Evolutionary conservation across 164 flowering plant genomes (phyloP).

Genomic region (Dillenia turbinata): DNA sequence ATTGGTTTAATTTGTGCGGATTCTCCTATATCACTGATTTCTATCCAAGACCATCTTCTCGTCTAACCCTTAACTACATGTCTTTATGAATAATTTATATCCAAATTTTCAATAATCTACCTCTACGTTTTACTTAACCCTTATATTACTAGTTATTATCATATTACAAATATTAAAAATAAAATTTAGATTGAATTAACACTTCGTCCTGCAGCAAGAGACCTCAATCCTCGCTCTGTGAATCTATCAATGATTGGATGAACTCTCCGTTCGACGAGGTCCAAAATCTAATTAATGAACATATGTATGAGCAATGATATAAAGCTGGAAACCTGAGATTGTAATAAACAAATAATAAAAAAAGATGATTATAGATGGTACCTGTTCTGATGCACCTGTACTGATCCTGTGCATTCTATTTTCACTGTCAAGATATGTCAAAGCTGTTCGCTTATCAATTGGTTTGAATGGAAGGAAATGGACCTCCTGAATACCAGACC

Average conservation of each 20-base stretch:
- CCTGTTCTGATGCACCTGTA: conserved; percentile 89
- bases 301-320: conserved; percentile 3
- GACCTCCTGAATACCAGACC: conserved; percentile 58
- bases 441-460: conserved; percentile 58
- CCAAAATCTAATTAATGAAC: conserved; percentile 47
- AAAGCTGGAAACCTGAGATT: not conserved
- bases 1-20: too few species aligned
- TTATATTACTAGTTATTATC: not conserved
- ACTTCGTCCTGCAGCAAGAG: conserved; percentile 94
- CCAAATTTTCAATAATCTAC: too few species aligned
- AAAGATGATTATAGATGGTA: conserved; percentile 8
- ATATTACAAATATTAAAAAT: not conserved
- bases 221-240: conserved; percentile 83
- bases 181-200: not conserved
- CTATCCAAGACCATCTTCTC: too few species aligned
- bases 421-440: conserved; percentile 50
- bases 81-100: too few species aligned
- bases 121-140: too few species aligned
- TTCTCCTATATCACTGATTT: too few species aligned
- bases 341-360: not conserved
- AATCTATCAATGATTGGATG: conserved; percentile 79
- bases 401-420: conserved; percentile 67
- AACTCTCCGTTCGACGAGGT: conserved; percentile 72
- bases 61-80: too few species aligned
- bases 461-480: conserved; percentile 72